These are phyloP conservation scores for Crucihimalaya himalaica DNA, from an alignment of 345 rosid species.

Conservation along the genomic window DNA sequence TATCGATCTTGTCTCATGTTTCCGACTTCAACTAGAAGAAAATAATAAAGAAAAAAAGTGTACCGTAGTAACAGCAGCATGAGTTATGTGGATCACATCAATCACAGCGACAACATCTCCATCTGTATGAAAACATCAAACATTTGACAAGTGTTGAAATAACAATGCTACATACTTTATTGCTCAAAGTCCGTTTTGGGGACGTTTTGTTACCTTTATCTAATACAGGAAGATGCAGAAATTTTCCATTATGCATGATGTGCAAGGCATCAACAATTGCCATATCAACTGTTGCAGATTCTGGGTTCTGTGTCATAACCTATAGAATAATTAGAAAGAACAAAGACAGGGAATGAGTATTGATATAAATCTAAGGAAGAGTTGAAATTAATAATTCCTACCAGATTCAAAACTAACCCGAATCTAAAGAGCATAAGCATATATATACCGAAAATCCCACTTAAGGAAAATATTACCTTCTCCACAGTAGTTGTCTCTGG, in stretches of 20 bases:
- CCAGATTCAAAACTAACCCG: not conserved
- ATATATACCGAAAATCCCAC: not conserved
- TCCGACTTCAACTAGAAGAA: not conserved
- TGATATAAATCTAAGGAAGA: not conserved
- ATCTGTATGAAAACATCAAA: slow-evolving; percentile 52
- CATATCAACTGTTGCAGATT: slow-evolving; percentile 84
- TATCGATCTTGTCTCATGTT: slow-evolving; percentile 10
- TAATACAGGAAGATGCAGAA: slow-evolving; percentile 94
- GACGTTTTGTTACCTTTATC: slow-evolving; percentile 61
- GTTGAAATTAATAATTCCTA: not conserved
- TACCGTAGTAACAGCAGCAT: slow-evolving; percentile 97
- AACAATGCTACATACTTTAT: not conserved
- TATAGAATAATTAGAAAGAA: slow-evolving; percentile 39
- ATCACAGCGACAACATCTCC: slow-evolving; percentile 75
- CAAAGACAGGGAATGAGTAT: not conserved
- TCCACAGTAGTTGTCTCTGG: slow-evolving; percentile 75
- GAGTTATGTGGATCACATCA: slow-evolving; percentile 90
- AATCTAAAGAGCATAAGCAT: not conserved
- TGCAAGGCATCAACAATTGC: slow-evolving; percentile 95
- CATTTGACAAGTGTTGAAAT: slow-evolving; percentile 23
- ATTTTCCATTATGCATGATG: slow-evolving; percentile 90
- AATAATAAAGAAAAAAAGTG: slow-evolving; percentile 19
- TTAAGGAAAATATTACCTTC: slow-evolving; percentile 54
- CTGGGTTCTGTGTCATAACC: slow-evolving; percentile 99
- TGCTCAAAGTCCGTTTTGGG: not conserved